These are phyloP conservation scores for Phytophthora cryptogea DNA, from an alignment of 352 stramenopile species.

Conservation along the genomic window DNA sequence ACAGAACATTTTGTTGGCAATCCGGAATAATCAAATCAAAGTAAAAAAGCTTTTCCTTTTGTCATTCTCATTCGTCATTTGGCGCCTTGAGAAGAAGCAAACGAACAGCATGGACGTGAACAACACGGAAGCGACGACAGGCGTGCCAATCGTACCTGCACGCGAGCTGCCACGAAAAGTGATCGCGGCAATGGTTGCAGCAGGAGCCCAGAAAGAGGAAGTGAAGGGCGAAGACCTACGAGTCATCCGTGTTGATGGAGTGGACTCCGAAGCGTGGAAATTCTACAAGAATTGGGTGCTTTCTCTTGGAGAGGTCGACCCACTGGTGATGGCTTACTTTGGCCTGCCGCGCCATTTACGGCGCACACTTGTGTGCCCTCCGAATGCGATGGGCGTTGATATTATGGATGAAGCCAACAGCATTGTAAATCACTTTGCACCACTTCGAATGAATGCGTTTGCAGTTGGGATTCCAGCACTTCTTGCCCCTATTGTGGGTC, in stretches of 20 bases:
- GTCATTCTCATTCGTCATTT: no score
- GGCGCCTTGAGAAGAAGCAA: no score
- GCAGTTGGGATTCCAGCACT: constrained; percentile 1
- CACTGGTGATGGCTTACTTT: background rate
- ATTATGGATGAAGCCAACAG: constrained; percentile 4
- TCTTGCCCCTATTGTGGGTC: background rate
- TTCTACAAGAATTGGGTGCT: background rate
- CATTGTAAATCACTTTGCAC: constrained; percentile 4
- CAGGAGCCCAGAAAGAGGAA: background rate
- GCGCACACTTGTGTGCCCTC: background rate
- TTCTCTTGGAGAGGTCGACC: background rate
- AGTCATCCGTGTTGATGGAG: background rate
- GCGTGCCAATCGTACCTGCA: background rate
- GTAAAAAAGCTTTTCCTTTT: no score
- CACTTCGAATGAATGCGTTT: background rate
- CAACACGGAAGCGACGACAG: no score
- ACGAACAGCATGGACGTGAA: no score
- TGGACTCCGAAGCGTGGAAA: constrained; percentile 3
- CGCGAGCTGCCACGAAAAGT: background rate
- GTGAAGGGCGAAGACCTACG: constrained; percentile 1
- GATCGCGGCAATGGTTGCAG: constrained; percentile 6
- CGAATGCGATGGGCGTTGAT: background rate
- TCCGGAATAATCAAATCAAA: no score
- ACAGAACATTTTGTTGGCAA: no score
- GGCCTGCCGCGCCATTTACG: background rate